A percentile compares a stretch with the other conserved stretches of the same genome.
These are phyloP conservation scores for Medicago ruthenica DNA, from an alignment of 306 rosid genomes.

Conservation along the genomic window DNA sequence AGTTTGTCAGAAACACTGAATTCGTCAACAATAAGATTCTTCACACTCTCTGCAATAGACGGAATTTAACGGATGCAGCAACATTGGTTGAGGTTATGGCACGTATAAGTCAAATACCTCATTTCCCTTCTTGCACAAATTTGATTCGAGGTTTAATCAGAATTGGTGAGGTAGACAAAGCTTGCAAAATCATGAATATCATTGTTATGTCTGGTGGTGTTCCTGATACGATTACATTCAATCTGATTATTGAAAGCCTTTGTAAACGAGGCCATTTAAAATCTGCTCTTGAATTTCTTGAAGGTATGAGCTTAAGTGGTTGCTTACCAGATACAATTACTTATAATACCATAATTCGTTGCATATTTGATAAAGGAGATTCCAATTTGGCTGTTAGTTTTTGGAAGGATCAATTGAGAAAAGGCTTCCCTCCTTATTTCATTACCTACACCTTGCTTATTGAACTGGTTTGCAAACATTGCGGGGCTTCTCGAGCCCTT, in stretches of 20 bases:
- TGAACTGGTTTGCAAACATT: slow-evolving; percentile 73
- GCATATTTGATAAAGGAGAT: slow-evolving; percentile 61
- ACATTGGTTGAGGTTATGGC: slow-evolving; percentile 80
- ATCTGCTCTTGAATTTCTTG: slow-evolving; percentile 69
- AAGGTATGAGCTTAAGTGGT: slow-evolving; percentile 83
- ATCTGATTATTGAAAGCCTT: slow-evolving; percentile 72
- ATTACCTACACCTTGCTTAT: slow-evolving; percentile 78
- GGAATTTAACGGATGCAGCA: slow-evolving; percentile 64
- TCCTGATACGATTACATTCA: slow-evolving; percentile 80
- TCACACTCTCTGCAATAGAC: slow-evolving; percentile 61
- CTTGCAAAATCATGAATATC: slow-evolving; percentile 59
- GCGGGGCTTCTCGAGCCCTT: slow-evolving; percentile 66
- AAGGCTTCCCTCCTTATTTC: slow-evolving; percentile 86
- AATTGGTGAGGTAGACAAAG: slow-evolving; percentile 55
- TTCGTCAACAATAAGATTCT: slow-evolving; percentile 67
- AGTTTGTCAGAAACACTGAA: slow-evolving; percentile 62
- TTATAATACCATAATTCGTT: slow-evolving; percentile 74
- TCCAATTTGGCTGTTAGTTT: slow-evolving; percentile 68
- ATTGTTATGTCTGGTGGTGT: slow-evolving; percentile 85
- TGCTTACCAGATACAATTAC: slow-evolving; percentile 87
- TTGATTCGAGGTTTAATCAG: slow-evolving; percentile 74
- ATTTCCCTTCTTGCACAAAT: slow-evolving; percentile 71
- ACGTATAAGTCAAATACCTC: slow-evolving; percentile 74
- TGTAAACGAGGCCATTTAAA: slow-evolving; percentile 66
- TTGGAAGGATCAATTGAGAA: slow-evolving; percentile 83